Evolutionary conservation across 306 rosid genomes (phyloP).

Genomic region (Trichosanthes truncata): DNA sequence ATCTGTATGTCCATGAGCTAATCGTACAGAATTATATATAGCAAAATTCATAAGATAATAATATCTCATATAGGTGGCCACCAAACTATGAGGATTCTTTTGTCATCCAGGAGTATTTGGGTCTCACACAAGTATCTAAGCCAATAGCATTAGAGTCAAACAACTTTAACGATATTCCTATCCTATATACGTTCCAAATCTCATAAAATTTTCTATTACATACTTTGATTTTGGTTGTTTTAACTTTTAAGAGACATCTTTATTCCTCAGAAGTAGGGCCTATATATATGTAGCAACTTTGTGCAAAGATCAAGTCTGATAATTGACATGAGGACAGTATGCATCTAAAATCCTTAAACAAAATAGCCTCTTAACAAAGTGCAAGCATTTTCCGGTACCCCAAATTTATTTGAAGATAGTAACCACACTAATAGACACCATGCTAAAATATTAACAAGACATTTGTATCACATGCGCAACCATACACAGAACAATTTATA

Average conservation of each 20-base stretch:
- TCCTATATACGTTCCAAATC: neutral
- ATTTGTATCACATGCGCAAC: neutral
- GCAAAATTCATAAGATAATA: neutral
- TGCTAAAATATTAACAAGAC: neutral
- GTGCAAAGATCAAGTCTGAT: neutral
- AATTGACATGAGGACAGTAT: neutral
- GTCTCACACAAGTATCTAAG: neutral
- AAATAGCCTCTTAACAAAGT: neutral
- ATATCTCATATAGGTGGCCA: neutral
- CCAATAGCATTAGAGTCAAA: neutral
- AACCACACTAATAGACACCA: neutral
- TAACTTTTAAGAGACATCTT: neutral
- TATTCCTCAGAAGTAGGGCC: neutral
- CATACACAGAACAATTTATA: neutral
- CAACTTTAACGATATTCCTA: neutral
- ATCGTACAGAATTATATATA: neutral
- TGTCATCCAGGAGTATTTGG: neutral
- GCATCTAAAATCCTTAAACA: neutral
- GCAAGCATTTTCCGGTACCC: neutral
- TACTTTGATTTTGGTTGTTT: neutral
- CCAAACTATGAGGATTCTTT: neutral
- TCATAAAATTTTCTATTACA: neutral
- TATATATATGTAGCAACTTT: neutral
- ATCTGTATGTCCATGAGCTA: neutral
- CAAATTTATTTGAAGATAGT: neutral